Evolutionary conservation across 805 yeast genomes (phyloP), one percentile per base, ranked within the genome.

Genomic region (Kluyveromyces starmeri): DNA sequence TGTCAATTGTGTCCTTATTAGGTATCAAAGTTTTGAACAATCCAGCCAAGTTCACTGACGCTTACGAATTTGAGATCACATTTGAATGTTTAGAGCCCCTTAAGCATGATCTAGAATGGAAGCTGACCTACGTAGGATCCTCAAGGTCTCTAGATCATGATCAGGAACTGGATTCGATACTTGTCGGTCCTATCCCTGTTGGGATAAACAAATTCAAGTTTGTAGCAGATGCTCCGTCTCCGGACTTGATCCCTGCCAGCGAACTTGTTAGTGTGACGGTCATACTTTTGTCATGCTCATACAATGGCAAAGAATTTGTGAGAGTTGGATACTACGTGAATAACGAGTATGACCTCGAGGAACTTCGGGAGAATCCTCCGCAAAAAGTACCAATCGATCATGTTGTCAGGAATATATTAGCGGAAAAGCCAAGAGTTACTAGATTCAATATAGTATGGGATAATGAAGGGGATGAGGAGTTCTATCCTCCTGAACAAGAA

Each of bases 121-220:
- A 92, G 57, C 66, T 92, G 38, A 89, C 96, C 1, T 92, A 92
- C 48, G 98, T 92, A 26, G 98, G 99, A 2, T 83, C 95, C 4
- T 88, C 96, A 1, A 72, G 94, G 31, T 85, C 96, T 24, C 58
- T 85, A 34, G 96, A 92, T 44, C 96, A 92, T 49, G 99, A 92
- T 58, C 99, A 92, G 60, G 96, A 88, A 55, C 66, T 92, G 36
- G 99, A 92, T 53, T 86, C 96, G 1, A 77, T 92, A 24, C 64
- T 92, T n/a, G 99, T 92, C 3, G 99, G 99, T 0, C 99, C 99
- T 0, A 95, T 92, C 2, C 99, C 98, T 0, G 95, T 92, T 2
- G 99, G 99, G 1, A 77, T 89, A 26, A 92, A 92, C 55, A 86
- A 89, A 59, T 92, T 92, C 50, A 70, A 88, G 8, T 82, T 92